Evolutionary conservation across 2,329 filamentous ascomycete species (phyloP).

Genomic region (Exophiala calicioides): DNA sequence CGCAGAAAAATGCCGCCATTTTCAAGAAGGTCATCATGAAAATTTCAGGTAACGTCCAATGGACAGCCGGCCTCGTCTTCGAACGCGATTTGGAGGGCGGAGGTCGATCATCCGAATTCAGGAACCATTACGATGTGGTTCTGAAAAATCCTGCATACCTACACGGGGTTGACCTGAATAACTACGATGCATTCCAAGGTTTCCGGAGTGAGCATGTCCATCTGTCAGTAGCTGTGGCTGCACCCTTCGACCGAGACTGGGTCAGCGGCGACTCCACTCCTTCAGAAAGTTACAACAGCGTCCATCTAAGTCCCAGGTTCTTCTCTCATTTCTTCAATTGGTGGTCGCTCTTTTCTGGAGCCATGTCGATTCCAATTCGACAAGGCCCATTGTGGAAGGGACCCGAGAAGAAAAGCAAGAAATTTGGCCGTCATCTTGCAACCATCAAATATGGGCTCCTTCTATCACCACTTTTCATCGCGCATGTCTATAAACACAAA

Average conservation of each 20-base stretch:
- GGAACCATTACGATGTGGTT: constrained; percentile 86
- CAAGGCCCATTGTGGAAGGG: constrained; percentile 91
- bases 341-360: constrained; percentile 95
- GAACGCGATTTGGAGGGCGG: constrained; percentile 76
- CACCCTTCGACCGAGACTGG: constrained; percentile 87
- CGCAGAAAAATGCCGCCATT: constrained; percentile 69
- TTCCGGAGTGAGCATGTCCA: constrained; percentile 97
- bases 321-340: constrained; percentile 98
- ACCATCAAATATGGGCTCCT: constrained; percentile 98
- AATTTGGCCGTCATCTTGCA: constrained; percentile 94
- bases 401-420: constrained; percentile 95
- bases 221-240: constrained; percentile 85
- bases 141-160: constrained; percentile 78
- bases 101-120: constrained; percentile 80
- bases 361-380: constrained; percentile 90
- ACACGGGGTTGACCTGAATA: constrained; percentile 50
- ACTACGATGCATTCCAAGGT: constrained; percentile 92
- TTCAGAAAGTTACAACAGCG: constrained; percentile 91
- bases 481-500: constrained; percentile 98
- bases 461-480: constrained; percentile 87
- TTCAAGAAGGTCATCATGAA: constrained; percentile 99
- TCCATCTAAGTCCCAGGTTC: constrained; percentile 91
- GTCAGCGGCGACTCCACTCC: constrained; percentile 70
- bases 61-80: constrained; percentile 88
- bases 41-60: constrained; percentile 91